Base-by-base conservation (phyloP, 805 yeast genomes). In the Yarrowia sp. region DNA sequence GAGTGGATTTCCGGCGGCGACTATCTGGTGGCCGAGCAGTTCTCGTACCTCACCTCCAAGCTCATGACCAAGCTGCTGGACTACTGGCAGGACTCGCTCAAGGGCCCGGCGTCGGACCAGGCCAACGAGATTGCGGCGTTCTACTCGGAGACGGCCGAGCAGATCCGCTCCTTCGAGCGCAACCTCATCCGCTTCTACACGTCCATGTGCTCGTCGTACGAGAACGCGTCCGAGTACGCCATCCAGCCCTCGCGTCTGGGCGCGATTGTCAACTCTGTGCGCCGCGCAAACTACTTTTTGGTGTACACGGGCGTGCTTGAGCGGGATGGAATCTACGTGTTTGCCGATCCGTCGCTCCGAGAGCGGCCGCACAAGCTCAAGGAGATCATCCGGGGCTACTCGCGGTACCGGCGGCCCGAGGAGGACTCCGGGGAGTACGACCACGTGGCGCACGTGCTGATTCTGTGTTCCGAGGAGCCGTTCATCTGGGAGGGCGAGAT, bases 401-500 rank as follows among this genome's bases (percentile, higher is more conserved):
- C 74, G 67, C 65, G 77, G 70, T 64, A 67, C 69, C 66, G 33
- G 44, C 61, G 14, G 27, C 63, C 58, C 13, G 51, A 39, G 14
- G 68, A 61, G 21, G 69, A 67, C 29, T 27, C 7, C 24, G 47
- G 29, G 2, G 61, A 55, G 36, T 27, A 55, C 21, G 70, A 68
- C n/a, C 75, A 77, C 4, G 71, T 77, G 25, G 88, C 90, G 0
- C 90, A 88, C 66, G 80, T 90, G 13, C 68, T 91, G 25, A 86
- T 90, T 0, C 73, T 92, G 4, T 85, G 89, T 68, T 91, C 96
- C 0, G 80, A 86, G 2, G 89, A 89, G 68, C 96, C 97, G 0
- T 81, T 92, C 73, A 83, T 88, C 53, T 93, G 98, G 98, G 91
- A 88, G 64, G 97, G 97, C 4, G 80, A 82, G 16, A 84, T 87